Evolutionary conservation across 345 rosid species (phyloP).

Genomic region (Gossypium turneri): DNA sequence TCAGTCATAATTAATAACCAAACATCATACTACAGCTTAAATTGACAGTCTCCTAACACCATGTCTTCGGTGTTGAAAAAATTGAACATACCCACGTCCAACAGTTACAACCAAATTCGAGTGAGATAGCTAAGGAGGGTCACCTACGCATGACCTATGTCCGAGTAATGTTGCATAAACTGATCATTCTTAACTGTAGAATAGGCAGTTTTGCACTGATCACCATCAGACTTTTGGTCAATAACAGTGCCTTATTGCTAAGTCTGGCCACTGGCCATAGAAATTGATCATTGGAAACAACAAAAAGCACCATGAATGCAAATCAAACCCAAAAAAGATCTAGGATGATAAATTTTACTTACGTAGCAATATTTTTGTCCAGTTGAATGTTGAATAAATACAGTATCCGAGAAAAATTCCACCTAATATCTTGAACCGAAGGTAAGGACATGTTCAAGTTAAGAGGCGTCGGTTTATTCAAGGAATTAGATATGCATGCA

Average conservation of each 20-base stretch:
- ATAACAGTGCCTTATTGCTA: not conserved
- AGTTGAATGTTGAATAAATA: constrained; percentile 83
- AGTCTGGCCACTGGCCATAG: not conserved
- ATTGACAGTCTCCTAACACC: not conserved
- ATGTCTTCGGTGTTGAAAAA: not conserved
- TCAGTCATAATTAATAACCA: not conserved
- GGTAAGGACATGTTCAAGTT: constrained; percentile 68
- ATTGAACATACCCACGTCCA: not conserved
- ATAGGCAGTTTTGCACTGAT: not conserved
- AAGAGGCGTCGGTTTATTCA: constrained; percentile 73
- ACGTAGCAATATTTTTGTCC: constrained; percentile 91
- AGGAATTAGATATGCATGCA: constrained; percentile 79
- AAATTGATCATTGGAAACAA: not conserved
- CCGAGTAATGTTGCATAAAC: not conserved
- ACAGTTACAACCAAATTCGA: not conserved
- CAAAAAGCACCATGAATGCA: constrained; percentile 10
- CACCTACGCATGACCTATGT: not conserved
- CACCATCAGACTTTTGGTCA: not conserved
- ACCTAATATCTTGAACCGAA: constrained; percentile 60
- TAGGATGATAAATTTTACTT: constrained; percentile 34
- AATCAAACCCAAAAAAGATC: constrained; percentile 3
- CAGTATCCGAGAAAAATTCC: constrained; percentile 65
- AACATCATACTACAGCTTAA: not conserved
- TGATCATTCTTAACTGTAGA: not conserved
- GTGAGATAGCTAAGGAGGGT: not conserved